Conservation (phyloP, 2,329 filamentous ascomycete genomes). For the Colletotrichum sp. region DNA sequence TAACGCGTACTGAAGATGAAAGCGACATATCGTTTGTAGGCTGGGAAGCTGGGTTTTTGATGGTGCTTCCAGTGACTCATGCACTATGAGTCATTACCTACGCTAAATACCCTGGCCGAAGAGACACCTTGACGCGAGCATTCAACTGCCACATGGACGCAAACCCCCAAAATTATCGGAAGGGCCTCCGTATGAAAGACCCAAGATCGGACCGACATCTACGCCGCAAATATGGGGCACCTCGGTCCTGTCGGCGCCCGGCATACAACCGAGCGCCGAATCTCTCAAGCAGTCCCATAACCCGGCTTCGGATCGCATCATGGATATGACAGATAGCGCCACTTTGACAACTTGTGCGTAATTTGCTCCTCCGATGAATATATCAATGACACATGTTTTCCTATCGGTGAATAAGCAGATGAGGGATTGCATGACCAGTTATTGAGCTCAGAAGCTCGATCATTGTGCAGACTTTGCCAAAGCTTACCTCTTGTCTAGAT, state of each 20-base stretch:
- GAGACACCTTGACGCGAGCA: not conserved
- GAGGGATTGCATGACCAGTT: not conserved
- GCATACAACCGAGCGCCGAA: not conserved
- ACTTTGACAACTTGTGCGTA: not conserved
- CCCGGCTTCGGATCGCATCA: not conserved
- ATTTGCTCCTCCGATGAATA: not conserved
- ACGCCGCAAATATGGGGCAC: not conserved
- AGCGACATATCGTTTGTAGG: not conserved
- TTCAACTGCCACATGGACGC: not conserved
- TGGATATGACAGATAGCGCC: not conserved
- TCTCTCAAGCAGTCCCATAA: fast-evolving
- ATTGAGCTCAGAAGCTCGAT: not conserved
- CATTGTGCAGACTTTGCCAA: not conserved
- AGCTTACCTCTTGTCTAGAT: not conserved
- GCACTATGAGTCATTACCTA: not conserved
- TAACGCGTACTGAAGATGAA: not conserved
- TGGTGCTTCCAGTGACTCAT: not conserved
- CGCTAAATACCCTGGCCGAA: no score
- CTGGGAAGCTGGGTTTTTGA: not conserved
- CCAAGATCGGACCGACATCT: not conserved
- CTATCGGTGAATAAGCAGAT: not conserved
- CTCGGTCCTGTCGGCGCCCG: not conserved
- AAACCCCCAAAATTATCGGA: not conserved
- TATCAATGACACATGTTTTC: not conserved
- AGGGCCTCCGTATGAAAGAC: not conserved